These are phyloP conservation scores for Canavalia gladiata DNA, from an alignment of 306 rosid genomes.

Conservation along the genomic window DNA sequence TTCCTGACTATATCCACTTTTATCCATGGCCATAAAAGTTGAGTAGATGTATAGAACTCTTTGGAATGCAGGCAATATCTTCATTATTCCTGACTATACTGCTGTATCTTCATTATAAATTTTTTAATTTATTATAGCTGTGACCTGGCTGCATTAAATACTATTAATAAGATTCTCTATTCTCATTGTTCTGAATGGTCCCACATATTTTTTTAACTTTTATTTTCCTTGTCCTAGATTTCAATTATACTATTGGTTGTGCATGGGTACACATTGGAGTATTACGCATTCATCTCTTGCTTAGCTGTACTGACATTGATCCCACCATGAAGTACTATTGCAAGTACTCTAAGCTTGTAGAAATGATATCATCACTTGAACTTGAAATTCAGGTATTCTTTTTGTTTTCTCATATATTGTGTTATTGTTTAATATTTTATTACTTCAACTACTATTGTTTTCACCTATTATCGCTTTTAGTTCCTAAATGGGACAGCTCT, in stretches of 20 bases:
- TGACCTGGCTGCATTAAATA: background rate
- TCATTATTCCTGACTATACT: background rate
- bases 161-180: background rate
- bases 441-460: background rate
- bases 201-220: background rate
- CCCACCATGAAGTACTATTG: constrained; percentile 81
- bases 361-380: constrained; percentile 69
- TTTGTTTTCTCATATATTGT: background rate
- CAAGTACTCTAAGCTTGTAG: constrained; percentile 69
- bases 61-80: background rate
- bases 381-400: constrained; percentile 83
- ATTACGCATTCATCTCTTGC: constrained; percentile 80
- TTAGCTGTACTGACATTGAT: constrained; percentile 76
- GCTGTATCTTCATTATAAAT: background rate
- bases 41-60: background rate
- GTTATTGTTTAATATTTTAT: constrained; percentile 3
- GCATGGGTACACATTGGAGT: constrained; percentile 81
- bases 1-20: background rate
- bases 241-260: constrained; percentile 65
- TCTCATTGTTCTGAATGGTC: background rate
- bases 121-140: background rate
- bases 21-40: background rate
- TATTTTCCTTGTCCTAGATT: constrained; percentile 49
- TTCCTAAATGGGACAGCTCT: constrained; percentile 6
- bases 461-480: background rate